Conservation (phyloP, 805 yeast species). For the Kuraishia piskuri region DNA sequence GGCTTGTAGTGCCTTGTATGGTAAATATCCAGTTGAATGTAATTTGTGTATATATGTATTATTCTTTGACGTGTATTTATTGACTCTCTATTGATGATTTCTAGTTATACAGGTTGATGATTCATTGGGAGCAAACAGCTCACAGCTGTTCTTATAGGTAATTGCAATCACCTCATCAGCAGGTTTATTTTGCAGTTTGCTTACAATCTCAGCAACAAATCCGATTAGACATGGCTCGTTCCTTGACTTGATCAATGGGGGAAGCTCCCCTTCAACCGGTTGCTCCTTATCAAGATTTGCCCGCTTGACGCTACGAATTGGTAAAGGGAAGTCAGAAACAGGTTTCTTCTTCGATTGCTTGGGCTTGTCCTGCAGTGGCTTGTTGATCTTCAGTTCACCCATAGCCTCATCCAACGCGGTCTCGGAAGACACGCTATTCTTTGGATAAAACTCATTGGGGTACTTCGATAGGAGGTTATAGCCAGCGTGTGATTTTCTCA, state of each 20-base stretch:
- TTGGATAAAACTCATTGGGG: constrained; percentile 52
- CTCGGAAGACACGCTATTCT: constrained; percentile 2
- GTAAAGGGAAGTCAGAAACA: constrained; percentile 17
- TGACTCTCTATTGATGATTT: too few species aligned
- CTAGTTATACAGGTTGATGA: too few species aligned
- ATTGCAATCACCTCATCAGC: constrained; percentile 35
- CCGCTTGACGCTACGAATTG: constrained; percentile 46
- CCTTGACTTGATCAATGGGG: constrained; percentile 65
- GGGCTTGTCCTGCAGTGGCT: constrained; percentile 6
- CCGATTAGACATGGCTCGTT: constrained; percentile 90
- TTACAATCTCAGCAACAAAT: constrained; percentile 64
- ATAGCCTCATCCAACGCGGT: too few species aligned
- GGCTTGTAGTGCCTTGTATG: too few species aligned
- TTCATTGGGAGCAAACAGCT: constrained; percentile 28
- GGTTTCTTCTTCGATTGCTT: constrained; percentile 12
- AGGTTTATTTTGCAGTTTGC: constrained; percentile 34
- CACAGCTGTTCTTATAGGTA: constrained; percentile 44
- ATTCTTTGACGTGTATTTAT: too few species aligned
- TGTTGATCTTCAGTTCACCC: constrained; percentile 3
- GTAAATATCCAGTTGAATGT: too few species aligned
- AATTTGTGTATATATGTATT: too few species aligned
- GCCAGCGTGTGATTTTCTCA: constrained; percentile 75
- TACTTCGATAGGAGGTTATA: constrained; percentile 44
- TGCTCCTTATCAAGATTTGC: constrained; percentile 21
- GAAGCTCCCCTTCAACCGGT: constrained; percentile 19